phyloP scores from a whole-genome alignment of 1,284 basidiomycete species.

The Cryptococcus hybrid region DNA sequence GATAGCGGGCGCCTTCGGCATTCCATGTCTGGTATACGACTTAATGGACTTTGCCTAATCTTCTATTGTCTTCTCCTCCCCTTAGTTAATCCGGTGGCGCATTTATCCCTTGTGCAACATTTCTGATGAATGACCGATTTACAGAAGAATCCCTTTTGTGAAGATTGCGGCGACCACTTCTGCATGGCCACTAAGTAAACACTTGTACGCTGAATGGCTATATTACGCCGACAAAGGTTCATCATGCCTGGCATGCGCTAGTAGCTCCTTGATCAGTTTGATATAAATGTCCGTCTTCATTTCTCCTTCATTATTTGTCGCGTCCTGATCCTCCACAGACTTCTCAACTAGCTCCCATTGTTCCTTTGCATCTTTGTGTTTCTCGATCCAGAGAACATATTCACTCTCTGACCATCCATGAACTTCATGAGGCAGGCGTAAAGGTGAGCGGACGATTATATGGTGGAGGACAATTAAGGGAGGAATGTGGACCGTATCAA shows the following conservation, averaged over 20 bases:
- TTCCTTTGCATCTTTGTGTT: constrained; percentile 38
- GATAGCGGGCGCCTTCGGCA: too few species aligned
- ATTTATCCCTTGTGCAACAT: too few species aligned
- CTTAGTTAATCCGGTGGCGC: too few species aligned
- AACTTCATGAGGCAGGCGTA: constrained; percentile 77
- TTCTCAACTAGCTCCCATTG: constrained; percentile 41
- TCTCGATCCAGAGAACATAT: constrained; percentile 56
- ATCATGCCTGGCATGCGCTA: constrained; percentile 33
- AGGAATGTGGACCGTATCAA: constrained; percentile 67
- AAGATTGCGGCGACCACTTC: too few species aligned
- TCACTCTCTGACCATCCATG: constrained; percentile 91
- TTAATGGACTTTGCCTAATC: too few species aligned
- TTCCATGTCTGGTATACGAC: too few species aligned
- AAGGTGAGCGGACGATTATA: constrained; percentile 81
- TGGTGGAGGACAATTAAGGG: constrained; percentile 85
- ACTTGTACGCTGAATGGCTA: too few species aligned
- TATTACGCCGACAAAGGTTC: neutral
- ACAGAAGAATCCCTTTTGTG: too few species aligned
- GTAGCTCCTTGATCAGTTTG: constrained; percentile 33
- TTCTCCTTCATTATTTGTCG: constrained; percentile 12
- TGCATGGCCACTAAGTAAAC: too few species aligned
- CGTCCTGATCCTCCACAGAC: constrained; percentile 38
- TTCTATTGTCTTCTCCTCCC: too few species aligned
- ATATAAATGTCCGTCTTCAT: constrained; percentile 23
- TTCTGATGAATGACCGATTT: too few species aligned